Base-by-base conservation (phyloP, 129 eudicot species). In the Chrysanthemum lavandulifolium region DNA sequence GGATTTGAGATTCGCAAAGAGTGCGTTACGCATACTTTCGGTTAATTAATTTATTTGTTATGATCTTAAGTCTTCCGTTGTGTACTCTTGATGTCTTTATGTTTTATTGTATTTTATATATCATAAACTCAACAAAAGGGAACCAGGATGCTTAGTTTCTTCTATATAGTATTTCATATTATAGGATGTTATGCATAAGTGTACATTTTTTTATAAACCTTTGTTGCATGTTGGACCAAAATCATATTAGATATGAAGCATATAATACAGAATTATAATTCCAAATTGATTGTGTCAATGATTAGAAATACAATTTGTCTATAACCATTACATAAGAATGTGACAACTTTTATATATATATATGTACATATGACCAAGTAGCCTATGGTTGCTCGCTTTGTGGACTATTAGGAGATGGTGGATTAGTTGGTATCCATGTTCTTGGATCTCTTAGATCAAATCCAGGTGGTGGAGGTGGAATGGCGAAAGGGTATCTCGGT, bases 351-450 rank as follows among this genome's bases (percentile, higher is more conserved):
- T 29, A 29, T 29, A 23, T 36, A 36, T 36, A 36, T 36, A 7
- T 36, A 36, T 36, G 43, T 36, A 36, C 43, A 36, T 36, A 76
- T 48, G 74, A n/a, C 53, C 74, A 68, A 67, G 25, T 61, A 68
- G n/a, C 71, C 50, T 69, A 84, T 1, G 88, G 86, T 54, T 69
- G 68, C 27, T 76, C 69, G 63, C n/a, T 76, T 49, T 33, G 72
- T 47, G 83, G 72, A 57, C 15, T 80, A 29, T 60, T 40, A n/a
- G 83, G 78, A 40, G 83, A 62, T 4, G 80, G 92, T 53, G 88
- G 84, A 51, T 45, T 3, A 69, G 71, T 59, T 4, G 91, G 96
- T 61, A 75, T 68, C 85, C 85, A 77, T 45, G 87, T 79, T 67
- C 72, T 85, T 31, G 84, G 89, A 67, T 82, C 81, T 29, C 79